Evolutionary conservation across 2,329 filamentous ascomycete genomes (phyloP), one percentile per base, ranked within the genome.

Genomic region (Aureobasidium vineae): DNA sequence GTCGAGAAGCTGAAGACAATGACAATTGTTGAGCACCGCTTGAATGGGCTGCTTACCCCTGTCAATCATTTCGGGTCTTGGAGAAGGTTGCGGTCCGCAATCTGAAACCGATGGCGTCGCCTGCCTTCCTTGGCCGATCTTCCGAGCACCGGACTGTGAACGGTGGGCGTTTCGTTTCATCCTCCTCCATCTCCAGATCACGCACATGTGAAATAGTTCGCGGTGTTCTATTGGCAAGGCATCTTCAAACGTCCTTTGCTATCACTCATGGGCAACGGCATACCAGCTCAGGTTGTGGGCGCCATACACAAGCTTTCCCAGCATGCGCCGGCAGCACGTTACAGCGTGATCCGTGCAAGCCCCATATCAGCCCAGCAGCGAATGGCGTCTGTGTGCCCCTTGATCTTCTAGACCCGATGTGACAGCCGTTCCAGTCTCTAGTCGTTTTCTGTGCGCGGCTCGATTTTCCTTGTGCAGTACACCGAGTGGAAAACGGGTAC

Each of bases 41-140:
- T 38, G 36, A 10, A 31, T 43, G 28, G 21, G 26, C 41, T 49
- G 23, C 45, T 49, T 31, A n/a, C 59, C 59, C 59, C 59, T 63
- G 59, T 63, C 59, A 31, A 63, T 63, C 59, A 52, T 36, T 63
- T 52, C 59, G 45, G 59, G 45, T 63, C 31, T 28, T 41, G 45
- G 45, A 63, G 59, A 63, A 63, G 59, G 59, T 63, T 63, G 49
- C n/a, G 15, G 59, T 19, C 43, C 59, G 43, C 28, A 63, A 63
- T 41, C 45, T 63, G 59, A 63, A 63, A 63, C 59, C 1, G n/a
- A 61, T 33, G 33, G 45, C 45, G 11, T 52, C 49, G 43, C 40
- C n/a, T 38, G 43, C 19, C 26, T 21, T 45, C 6, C 28, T 61
- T 41, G 57, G 40, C 43, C 57, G 54, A 59, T 59, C 31, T 61